Conservation (phyloP, 768 basidiomycete species). For the Termitomyces titanicus region DNA sequence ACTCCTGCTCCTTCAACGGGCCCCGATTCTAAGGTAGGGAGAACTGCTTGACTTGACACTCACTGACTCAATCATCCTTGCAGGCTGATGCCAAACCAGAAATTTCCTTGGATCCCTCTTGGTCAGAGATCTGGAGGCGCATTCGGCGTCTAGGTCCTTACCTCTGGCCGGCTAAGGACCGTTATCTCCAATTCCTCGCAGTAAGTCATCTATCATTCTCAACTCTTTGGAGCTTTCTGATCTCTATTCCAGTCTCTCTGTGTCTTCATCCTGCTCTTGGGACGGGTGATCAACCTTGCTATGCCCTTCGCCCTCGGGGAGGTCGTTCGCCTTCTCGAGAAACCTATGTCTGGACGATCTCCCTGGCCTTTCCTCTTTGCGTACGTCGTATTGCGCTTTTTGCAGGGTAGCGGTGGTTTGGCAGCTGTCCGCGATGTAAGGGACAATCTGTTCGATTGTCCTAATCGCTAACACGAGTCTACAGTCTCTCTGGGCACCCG, state of each 20-base stretch:
- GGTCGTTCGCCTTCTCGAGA: constrained; percentile 56
- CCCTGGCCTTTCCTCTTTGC: constrained; percentile 68
- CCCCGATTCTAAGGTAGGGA: constrained; percentile 39
- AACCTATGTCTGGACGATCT: constrained; percentile 37
- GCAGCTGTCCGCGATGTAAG: constrained; percentile 59
- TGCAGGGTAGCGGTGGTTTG: constrained; percentile 76
- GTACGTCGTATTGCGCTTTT: constrained; percentile 68
- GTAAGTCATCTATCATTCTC: constrained; percentile 31
- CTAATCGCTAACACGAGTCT: background rate
- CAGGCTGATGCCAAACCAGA: constrained; percentile 45
- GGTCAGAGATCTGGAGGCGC: constrained; percentile 65
- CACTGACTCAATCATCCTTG: constrained; percentile 6
- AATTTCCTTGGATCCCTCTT: constrained; percentile 60
- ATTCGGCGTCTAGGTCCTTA: constrained; percentile 69
- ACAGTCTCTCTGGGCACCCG: constrained; percentile 77
- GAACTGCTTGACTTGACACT: background rate
- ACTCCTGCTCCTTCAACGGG: constrained; percentile 41
- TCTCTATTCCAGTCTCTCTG: constrained; percentile 53
- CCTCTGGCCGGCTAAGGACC: constrained; percentile 76
- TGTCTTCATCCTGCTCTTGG: constrained; percentile 64
- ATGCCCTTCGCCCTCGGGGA: constrained; percentile 70
- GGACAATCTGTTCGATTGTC: constrained; percentile 3
- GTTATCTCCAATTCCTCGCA: constrained; percentile 66
- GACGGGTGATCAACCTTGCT: constrained; percentile 72
- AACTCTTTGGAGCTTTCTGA: background rate